A percentile compares a stretch with the other conserved stretches of the same genome.
These are phyloP conservation scores for Globisporangium okanoganense DNA, from an alignment of 352 stramenopile genomes.

Conservation along the genomic window DNA sequence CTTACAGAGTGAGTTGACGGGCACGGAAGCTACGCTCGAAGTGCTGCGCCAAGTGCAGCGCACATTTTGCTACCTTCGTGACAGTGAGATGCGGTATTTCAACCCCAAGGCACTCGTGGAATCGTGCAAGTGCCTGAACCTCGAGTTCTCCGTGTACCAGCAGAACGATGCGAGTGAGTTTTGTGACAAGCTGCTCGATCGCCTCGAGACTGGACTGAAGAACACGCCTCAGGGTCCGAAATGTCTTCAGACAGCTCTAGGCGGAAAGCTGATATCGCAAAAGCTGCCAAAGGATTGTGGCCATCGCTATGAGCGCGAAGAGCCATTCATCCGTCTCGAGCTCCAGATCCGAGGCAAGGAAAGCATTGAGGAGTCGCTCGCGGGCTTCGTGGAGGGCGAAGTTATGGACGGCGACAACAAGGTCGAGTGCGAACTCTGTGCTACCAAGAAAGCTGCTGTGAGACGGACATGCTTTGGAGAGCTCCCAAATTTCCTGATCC, in stretches of 20 bases:
- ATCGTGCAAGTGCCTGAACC: constrained; percentile 83
- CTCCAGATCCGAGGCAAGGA: constrained; percentile 98
- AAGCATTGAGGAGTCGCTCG: constrained; percentile 96
- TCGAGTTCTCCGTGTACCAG: constrained; percentile 96
- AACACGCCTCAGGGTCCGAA: constrained; percentile 74
- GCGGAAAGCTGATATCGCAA: constrained; percentile 84
- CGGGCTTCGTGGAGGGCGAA: constrained; percentile 97
- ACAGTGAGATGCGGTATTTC: constrained; percentile 85
- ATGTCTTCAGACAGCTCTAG: constrained; percentile 72
- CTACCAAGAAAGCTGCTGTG: constrained; percentile 96
- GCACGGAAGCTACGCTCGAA: constrained; percentile 81
- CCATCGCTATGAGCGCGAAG: constrained; percentile 94
- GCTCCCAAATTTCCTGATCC: constrained; percentile 96
- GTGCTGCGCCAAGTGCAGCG: constrained; percentile 87
- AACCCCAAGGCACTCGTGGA: constrained; percentile 88
- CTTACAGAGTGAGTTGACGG: constrained; percentile 69
- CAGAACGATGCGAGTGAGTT: constrained; percentile 99
- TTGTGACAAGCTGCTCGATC: constrained; percentile 98
- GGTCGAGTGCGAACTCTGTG: constrained; percentile 96
- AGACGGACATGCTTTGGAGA: constrained; percentile 93
- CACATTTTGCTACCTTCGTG: constrained; percentile 86
- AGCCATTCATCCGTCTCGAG: constrained; percentile 97
- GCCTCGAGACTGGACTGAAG: constrained; percentile 96
- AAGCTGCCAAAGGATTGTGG: constrained; percentile 89
- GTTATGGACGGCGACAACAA: constrained; percentile 99